Percentiles rank a stretch among this genome's conserved stretches.
Evolutionary conservation across 2,329 filamentous ascomycete genomes (phyloP).

Genomic region (Sporothrix schenckii): DNA sequence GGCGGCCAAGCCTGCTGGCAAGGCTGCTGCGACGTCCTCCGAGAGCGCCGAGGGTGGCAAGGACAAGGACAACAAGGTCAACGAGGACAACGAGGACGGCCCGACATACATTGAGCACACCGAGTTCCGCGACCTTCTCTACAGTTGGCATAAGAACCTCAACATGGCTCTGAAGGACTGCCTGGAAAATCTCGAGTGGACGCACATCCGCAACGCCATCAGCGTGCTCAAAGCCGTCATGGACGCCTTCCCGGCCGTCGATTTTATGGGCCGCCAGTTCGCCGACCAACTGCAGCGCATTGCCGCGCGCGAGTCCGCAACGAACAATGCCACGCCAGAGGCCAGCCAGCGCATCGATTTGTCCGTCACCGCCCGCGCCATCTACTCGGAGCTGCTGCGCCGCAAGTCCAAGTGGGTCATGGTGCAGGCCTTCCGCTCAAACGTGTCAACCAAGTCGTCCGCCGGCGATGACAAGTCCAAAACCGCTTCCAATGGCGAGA

Average conservation of each 20-base stretch:
- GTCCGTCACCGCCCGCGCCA: slow-evolving; percentile 71
- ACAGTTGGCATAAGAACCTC: slow-evolving; percentile 86
- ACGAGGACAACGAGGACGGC: neutral
- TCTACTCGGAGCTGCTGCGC: slow-evolving; percentile 70
- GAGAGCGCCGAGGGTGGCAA: neutral
- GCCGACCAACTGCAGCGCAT: slow-evolving; percentile 67
- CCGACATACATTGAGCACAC: slow-evolving; percentile 73
- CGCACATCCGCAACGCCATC: slow-evolving; percentile 96
- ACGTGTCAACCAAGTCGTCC: slow-evolving; percentile 44
- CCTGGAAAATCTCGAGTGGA: slow-evolving; percentile 83
- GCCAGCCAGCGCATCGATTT: slow-evolving; percentile 70
- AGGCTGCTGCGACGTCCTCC: too few species aligned
- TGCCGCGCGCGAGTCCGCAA: slow-evolving; percentile 60
- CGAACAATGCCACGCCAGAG: slow-evolving; percentile 50
- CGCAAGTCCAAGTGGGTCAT: slow-evolving; percentile 70
- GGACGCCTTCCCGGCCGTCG: slow-evolving; percentile 82
- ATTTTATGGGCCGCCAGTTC: slow-evolving; percentile 78
- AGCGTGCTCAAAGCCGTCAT: slow-evolving; percentile 81
- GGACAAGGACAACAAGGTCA: neutral
- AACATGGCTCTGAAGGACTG: slow-evolving; percentile 79
- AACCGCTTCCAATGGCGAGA: slow-evolving; percentile 35
- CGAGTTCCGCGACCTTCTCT: slow-evolving; percentile 81
- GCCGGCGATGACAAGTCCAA: slow-evolving; percentile 34
- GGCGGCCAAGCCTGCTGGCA: neutral
- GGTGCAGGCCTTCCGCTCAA: slow-evolving; percentile 71